Base-by-base conservation (phyloP, 257 asterid species). In the Penstemon barbatus region DNA sequence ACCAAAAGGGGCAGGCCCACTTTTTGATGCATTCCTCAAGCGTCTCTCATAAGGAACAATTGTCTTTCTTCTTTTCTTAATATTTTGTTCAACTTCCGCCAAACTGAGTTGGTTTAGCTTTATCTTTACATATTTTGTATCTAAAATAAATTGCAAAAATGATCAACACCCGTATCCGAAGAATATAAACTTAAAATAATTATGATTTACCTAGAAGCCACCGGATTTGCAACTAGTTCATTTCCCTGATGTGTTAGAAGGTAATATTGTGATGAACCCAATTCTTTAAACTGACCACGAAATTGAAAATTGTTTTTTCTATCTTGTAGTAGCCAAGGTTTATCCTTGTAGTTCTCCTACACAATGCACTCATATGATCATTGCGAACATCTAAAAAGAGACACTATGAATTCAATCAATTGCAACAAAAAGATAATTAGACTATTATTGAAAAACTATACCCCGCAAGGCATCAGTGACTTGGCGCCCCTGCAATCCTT, bases 61-160 rank as follows among this genome's bases (percentile, higher is more conserved):
- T 48, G 84, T 83, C 74, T 76, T 83, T 69, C 86, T 71, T 68
- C 84, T 69, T 65, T 78, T 80, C 71, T 68, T 83, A 84, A 83
- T 83, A 78, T 83, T 83, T 71, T 83, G 86, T 63, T 83, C 88
- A 8, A 84, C 88, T 71, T 83, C 88, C 72, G 80, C 86, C 64
- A 83, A 57, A 33, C 86, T 80, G 64, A 83, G 86, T 74, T 83
- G 88, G 18, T 15, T 15, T 15, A 15, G 18, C 18, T 66, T 80
- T 83, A 72, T 71, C 18, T 15, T 15, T 15, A 15, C 80, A 70
- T 80, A 83, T 57, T 57, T 76, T 83, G 74, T 83, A 83, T 84
- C 88, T 83, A 50, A 39, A 18, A 4, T 6, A 40, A 33, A 8
- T 37, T 10, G 52, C 39, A 10, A 5, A 10, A 9, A 44, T 44